A percentile compares a stretch with the other conserved stretches of the same genome.
phyloP scores from a whole-genome alignment of 495 filamentous ascomycete species.

The Podospora tetraspora region DNA sequence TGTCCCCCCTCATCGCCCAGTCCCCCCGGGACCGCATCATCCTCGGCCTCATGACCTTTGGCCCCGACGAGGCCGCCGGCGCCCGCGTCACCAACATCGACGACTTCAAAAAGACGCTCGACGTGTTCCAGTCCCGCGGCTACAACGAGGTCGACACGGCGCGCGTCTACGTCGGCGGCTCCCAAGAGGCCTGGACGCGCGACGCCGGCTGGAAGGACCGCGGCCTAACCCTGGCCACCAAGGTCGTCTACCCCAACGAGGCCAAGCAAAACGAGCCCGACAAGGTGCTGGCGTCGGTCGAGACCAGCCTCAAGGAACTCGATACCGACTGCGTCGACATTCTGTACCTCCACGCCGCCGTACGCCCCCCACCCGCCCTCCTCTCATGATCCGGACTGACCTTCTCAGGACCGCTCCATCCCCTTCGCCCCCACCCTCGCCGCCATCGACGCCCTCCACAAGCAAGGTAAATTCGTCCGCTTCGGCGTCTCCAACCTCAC shows the following conservation, averaged over 20 bases:
- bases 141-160: slow-evolving; percentile 81
- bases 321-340: slow-evolving; percentile 76
- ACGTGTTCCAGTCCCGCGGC: slow-evolving; percentile 64
- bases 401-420: slow-evolving; percentile 64
- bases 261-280: slow-evolving; percentile 57
- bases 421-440: slow-evolving; percentile 77
- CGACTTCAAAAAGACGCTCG: slow-evolving; percentile 60
- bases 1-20: slow-evolving; percentile 21
- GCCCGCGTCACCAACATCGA: slow-evolving; percentile 64
- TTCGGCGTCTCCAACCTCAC: slow-evolving; percentile 82
- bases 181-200: slow-evolving; percentile 78
- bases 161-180: slow-evolving; percentile 63
- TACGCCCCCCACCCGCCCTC: slow-evolving; percentile 10
- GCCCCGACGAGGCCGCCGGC: slow-evolving; percentile 48
- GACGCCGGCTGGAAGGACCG: slow-evolving; percentile 74
- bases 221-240: slow-evolving; percentile 80
- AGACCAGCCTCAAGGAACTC: slow-evolving; percentile 64
- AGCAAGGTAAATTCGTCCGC: slow-evolving; percentile 79
- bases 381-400: no score
- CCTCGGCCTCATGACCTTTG: slow-evolving; percentile 59
- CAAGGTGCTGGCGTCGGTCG: slow-evolving; percentile 55
- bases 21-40: slow-evolving; percentile 47
- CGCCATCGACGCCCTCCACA: slow-evolving; percentile 73
- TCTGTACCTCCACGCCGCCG: slow-evolving; percentile 78
- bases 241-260: slow-evolving; percentile 60